phyloP scores from a whole-genome alignment of 2,329 filamentous ascomycete species.

The Claviceps purpurea region DNA sequence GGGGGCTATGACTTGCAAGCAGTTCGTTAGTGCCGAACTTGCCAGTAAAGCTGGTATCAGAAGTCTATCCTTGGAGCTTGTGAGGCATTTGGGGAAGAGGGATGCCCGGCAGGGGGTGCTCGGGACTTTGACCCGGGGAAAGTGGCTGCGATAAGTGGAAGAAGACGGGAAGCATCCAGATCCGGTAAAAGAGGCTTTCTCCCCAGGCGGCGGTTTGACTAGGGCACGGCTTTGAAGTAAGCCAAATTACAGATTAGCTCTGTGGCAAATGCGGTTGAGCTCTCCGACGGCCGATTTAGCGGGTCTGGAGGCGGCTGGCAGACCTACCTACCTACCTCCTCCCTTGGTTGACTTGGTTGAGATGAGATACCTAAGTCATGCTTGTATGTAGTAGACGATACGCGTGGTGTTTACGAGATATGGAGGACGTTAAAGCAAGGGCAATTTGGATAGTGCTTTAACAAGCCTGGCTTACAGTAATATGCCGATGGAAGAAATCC shows the following conservation, averaged over 20 bases:
- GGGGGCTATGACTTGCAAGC: background rate
- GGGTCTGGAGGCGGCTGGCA: background rate
- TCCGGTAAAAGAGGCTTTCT: background rate
- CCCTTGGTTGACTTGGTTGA: background rate
- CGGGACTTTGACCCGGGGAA: background rate
- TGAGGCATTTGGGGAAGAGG: too few species aligned
- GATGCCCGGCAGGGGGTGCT: background rate
- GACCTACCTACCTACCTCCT: too few species aligned
- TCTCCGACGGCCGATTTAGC: background rate
- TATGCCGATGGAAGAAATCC: background rate
- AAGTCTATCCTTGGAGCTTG: background rate
- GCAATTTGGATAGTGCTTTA: background rate
- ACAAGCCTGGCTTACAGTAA: background rate
- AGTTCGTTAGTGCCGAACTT: background rate
- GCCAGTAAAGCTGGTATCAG: background rate
- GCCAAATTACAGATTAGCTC: background rate
- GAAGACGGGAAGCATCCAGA: background rate
- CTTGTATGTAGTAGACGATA: too few species aligned
- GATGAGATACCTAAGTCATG: too few species aligned
- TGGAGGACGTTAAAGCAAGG: background rate
- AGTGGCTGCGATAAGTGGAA: background rate
- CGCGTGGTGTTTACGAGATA: too few species aligned
- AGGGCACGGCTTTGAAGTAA: background rate
- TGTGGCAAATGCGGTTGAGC: too few species aligned
- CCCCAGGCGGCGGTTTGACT: background rate